phyloP scores from a whole-genome alignment of 2,329 filamentous ascomycete species.

The Fusarium sp. region DNA sequence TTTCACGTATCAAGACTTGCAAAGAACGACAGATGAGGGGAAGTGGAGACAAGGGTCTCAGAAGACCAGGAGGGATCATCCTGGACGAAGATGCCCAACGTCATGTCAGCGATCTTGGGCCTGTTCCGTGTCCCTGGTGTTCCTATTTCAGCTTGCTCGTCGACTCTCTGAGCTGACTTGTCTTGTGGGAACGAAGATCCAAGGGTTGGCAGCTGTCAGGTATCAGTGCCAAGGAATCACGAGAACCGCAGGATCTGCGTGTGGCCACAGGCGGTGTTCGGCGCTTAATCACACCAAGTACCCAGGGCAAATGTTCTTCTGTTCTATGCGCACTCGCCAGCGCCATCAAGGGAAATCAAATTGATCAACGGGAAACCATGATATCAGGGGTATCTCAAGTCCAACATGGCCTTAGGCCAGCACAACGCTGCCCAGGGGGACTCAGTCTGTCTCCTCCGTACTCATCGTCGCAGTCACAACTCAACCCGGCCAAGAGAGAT shows the following conservation, averaged over 20 bases:
- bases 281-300: conserved; percentile 7
- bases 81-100: conserved; percentile 28
- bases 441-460: conserved; percentile 4
- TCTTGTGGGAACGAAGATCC: background rate
- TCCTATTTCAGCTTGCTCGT: conserved; percentile 5
- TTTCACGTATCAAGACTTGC: conserved; percentile 5
- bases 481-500: background rate
- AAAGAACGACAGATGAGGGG: conserved; percentile 37
- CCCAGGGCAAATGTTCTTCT: background rate
- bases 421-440: conserved; percentile 3
- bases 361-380: conserved; percentile 28
- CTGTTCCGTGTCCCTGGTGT: conserved; percentile 6
- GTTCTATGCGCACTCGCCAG: conserved; percentile 14
- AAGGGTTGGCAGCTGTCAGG: conserved; percentile 14
- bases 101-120: conserved; percentile 33
- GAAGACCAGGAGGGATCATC: conserved; percentile 28
- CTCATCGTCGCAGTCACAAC: conserved; percentile 4
- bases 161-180: background rate
- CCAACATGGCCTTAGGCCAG: conserved; percentile 22
- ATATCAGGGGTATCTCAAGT: conserved; percentile 43
- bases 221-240: conserved; percentile 14
- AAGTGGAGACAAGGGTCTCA: conserved; percentile 40
- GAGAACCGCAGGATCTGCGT: conserved; percentile 1
- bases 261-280: background rate
- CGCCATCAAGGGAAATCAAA: conserved; percentile 14